Evolutionary conservation across 1,139 yeast genomes (phyloP).

Genomic region (Lodderomyces orthopsilosis): DNA sequence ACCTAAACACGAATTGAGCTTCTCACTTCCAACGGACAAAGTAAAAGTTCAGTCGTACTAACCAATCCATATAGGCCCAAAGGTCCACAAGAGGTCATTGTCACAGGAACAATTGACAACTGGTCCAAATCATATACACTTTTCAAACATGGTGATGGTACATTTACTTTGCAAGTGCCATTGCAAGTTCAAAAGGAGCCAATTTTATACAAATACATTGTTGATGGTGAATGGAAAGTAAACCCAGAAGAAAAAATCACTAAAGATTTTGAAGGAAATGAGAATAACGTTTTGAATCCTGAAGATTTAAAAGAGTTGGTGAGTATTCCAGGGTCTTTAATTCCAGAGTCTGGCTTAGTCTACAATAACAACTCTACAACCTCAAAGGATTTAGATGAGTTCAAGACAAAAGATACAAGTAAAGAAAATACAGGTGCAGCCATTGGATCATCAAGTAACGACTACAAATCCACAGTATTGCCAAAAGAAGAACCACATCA

Average conservation of each 20-base stretch:
- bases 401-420: conserved; percentile 4
- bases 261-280: conserved; percentile 53
- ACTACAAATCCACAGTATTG: conserved; percentile 50
- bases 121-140: conserved; percentile 64
- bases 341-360: conserved; percentile 58
- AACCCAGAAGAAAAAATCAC: conserved; percentile 44
- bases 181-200: conserved; percentile 40
- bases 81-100: conserved; percentile 69
- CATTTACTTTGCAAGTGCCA: conserved; percentile 59
- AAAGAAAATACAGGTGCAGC: conserved; percentile 1
- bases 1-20: too few species aligned
- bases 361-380: background rate
- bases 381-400: too few species aligned
- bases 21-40: too few species aligned
- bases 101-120: conserved; percentile 75
- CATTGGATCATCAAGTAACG: conserved; percentile 13
- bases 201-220: conserved; percentile 65
- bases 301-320: conserved; percentile 35
- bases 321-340: conserved; percentile 31
- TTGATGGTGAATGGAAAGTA: conserved; percentile 69
- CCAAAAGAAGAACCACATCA: conserved; percentile 52
- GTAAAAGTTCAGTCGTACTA: too few species aligned
- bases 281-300: conserved; percentile 54
- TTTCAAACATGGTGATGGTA: conserved; percentile 58
- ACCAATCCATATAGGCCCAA: conserved; percentile 51